Evolutionary conservation across 2,329 filamentous ascomycete genomes (phyloP).

Genomic region (Xylaria hypoxylon): DNA sequence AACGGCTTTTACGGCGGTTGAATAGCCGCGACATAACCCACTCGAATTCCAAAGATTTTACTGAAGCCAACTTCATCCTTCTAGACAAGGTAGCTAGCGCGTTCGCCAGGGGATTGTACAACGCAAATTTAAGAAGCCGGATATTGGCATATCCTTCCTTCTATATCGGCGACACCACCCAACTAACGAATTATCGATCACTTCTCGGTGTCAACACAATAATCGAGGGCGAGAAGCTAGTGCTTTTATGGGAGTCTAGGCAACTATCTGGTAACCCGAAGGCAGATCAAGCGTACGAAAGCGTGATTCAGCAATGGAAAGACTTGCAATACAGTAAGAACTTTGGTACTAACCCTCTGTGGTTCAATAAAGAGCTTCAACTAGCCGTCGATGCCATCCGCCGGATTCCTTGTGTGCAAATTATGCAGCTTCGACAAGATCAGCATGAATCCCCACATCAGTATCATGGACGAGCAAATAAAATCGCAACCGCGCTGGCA

Average conservation of each 20-base stretch:
- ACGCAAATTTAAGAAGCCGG: constrained; percentile 58
- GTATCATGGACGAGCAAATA: constrained; percentile 61
- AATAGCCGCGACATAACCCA: constrained; percentile 63
- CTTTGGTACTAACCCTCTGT: constrained; percentile 60
- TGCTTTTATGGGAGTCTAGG: constrained; percentile 59
- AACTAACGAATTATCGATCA: constrained; percentile 56
- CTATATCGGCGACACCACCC: constrained; percentile 48
- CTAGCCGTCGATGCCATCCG: constrained; percentile 61
- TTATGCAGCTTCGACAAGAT: constrained; percentile 65
- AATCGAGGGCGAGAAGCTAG: constrained; percentile 66
- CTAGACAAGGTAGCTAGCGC: constrained; percentile 65
- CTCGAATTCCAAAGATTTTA: constrained; percentile 60
- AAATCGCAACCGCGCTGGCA: constrained; percentile 53
- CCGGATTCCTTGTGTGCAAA: constrained; percentile 63
- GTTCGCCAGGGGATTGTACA: constrained; percentile 66
- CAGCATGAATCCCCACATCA: constrained; percentile 62
- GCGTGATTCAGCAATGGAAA: constrained; percentile 60
- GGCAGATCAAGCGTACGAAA: constrained; percentile 53
- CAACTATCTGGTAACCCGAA: constrained; percentile 48
- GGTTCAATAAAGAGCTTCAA: constrained; percentile 66
- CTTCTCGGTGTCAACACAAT: constrained; percentile 66
- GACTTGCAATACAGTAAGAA: constrained; percentile 54
- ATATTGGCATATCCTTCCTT: constrained; percentile 63
- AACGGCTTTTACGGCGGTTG: constrained; percentile 61
- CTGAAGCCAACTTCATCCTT: constrained; percentile 58